phyloP scores from a whole-genome alignment of 2,329 filamentous ascomycete species.

The Claviceps sp. region DNA sequence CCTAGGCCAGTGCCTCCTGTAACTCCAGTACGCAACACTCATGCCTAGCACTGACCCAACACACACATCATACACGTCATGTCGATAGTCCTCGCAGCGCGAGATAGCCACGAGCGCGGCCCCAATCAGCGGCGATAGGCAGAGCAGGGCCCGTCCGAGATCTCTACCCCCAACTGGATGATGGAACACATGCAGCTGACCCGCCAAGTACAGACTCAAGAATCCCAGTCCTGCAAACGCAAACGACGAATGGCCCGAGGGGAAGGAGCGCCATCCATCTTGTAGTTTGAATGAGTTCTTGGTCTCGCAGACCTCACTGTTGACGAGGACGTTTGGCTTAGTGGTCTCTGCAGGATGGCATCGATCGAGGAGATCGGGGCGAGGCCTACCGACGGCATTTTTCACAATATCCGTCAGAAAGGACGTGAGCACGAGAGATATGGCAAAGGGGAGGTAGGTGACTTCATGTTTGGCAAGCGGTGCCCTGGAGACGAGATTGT shows the following conservation, averaged over 20 bases:
- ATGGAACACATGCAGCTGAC: conserved; percentile 47
- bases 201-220: conserved; percentile 54
- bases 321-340: conserved; percentile 39
- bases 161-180: conserved; percentile 32
- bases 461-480: conserved; percentile 71
- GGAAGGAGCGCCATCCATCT: conserved; percentile 76
- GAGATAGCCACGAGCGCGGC: conserved; percentile 57
- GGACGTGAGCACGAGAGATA: conserved; percentile 61
- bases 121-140: conserved; percentile 44
- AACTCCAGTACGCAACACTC: conserved; percentile 50
- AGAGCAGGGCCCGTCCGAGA: conserved; percentile 42
- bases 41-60: conserved; percentile 48
- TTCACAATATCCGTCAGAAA: conserved; percentile 88
- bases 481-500: conserved; percentile 49
- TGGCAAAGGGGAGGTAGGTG: conserved; percentile 66
- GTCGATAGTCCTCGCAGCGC: conserved; percentile 55
- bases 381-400: conserved; percentile 68
- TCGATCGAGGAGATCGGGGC: conserved; percentile 52
- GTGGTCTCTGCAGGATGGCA: conserved; percentile 55
- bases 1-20: conserved; percentile 49
- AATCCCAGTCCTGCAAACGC: conserved; percentile 70
- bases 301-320: conserved; percentile 60
- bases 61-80: conserved; percentile 58
- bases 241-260: conserved; percentile 68
- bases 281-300: conserved; percentile 55